Percentiles rank a stretch among this genome's conserved stretches.
Conservation (phyloP, 768 basidiomycete species). For the Tulasnella sp. region DNA sequence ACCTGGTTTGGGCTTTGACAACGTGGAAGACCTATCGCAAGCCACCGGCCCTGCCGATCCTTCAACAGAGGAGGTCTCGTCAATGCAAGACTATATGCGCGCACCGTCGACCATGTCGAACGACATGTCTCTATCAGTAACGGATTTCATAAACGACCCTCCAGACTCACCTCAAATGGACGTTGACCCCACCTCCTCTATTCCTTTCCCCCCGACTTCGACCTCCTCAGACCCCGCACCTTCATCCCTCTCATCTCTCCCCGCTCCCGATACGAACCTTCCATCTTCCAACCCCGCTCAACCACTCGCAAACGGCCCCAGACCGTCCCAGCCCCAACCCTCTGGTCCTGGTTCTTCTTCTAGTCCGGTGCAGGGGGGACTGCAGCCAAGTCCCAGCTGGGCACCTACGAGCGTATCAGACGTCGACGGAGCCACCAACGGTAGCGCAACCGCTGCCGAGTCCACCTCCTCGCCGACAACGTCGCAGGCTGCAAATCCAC, state of each 20-base stretch:
- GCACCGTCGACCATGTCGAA: neutral
- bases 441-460: neutral
- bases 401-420: neutral
- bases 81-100: neutral
- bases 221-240: neutral
- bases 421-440: neutral
- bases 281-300: neutral
- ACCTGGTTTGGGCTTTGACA: neutral
- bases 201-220: neutral
- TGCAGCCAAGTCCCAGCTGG: neutral
- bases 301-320: neutral
- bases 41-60: neutral
- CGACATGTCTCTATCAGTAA: neutral
- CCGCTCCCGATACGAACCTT: neutral
- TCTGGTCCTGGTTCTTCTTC: neutral
- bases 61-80: neutral
- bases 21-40: neutral
- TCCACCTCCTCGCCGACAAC: slow-evolving; percentile 6
- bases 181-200: slow-evolving; percentile 4
- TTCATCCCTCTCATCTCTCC: neutral
- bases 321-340: neutral
- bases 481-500: neutral
- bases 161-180: slow-evolving; percentile 3
- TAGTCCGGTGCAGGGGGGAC: neutral
- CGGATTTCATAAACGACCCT: slow-evolving; percentile 8